These are phyloP conservation scores for Colletotrichum horii DNA, from an alignment of 2,329 filamentous ascomycete species.

Conservation along the genomic window DNA sequence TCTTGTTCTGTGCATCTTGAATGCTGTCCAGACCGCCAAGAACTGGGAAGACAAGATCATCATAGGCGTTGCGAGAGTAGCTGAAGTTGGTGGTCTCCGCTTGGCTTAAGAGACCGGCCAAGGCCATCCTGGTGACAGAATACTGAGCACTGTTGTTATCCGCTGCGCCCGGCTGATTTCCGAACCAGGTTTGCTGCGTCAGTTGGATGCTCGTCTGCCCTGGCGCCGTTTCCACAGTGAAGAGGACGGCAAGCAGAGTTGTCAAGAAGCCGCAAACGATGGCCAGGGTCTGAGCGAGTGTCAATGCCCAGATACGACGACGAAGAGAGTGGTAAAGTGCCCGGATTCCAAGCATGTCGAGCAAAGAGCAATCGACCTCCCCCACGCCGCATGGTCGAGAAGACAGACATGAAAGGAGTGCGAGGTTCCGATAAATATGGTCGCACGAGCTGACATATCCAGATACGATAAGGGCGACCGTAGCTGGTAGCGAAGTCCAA, in stretches of 20 bases:
- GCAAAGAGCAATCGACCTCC: neutral
- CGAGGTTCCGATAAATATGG: neutral
- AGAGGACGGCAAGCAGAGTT: neutral
- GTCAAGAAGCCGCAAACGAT: neutral
- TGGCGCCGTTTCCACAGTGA: neutral
- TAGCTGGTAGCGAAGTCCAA: constrained; percentile 6
- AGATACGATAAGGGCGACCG: neutral
- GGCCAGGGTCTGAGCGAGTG: neutral
- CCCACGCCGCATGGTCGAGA: neutral
- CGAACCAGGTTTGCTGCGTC: neutral
- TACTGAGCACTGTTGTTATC: neutral
- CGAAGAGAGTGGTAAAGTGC: neutral
- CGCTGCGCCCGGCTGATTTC: neutral
- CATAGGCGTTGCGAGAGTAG: neutral
- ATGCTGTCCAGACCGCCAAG: neutral
- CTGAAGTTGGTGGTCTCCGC: neutral
- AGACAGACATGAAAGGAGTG: neutral
- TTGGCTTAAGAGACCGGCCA: neutral
- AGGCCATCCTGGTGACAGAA: neutral
- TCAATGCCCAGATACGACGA: neutral
- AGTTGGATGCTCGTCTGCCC: neutral
- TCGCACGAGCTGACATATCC: constrained; percentile 4
- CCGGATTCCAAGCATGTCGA: neutral
- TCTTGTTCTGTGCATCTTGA: neutral
- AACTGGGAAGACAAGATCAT: neutral